A percentile compares a stretch with the other conserved stretches of the same genome.
Conservation (phyloP, 2,329 filamentous ascomycete species). For the Neofusicoccum parvum region DNA sequence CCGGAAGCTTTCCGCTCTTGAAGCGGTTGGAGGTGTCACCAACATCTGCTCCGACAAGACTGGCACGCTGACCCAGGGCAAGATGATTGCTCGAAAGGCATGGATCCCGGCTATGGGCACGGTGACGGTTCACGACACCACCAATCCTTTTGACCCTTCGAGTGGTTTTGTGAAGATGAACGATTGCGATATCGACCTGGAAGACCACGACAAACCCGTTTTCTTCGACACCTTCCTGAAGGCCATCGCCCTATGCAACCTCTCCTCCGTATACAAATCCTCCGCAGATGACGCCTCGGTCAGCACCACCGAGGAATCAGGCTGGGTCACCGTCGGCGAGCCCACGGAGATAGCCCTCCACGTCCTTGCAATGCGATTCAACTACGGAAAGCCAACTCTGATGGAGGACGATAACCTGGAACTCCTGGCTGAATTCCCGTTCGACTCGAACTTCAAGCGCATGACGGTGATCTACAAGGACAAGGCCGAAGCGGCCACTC, state of each 20-base stretch:
- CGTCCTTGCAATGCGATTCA: conserved; percentile 42
- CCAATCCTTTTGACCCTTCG: conserved; percentile 37
- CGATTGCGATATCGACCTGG: conserved; percentile 30
- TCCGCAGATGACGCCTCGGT: conserved; percentile 8
- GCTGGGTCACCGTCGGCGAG: conserved; percentile 13
- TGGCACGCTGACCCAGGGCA: conserved; percentile 43
- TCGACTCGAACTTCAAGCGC: conserved; percentile 44
- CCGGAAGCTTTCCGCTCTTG: conserved; percentile 41
- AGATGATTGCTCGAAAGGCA: conserved; percentile 43
- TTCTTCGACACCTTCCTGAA: conserved; percentile 35
- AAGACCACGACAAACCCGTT: conserved; percentile 29
- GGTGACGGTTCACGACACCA: conserved; percentile 37
- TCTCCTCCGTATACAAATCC: conserved; percentile 35
- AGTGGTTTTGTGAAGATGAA: conserved; percentile 38
- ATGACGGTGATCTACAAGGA: conserved; percentile 44
- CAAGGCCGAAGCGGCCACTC: conserved; percentile 31
- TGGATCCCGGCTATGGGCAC: conserved; percentile 39
- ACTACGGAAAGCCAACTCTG: conserved; percentile 35
- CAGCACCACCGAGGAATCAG: not conserved
- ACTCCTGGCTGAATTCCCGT: conserved; percentile 42
- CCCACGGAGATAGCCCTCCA: conserved; percentile 42
- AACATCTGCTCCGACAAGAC: conserved; percentile 41
- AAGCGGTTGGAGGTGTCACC: conserved; percentile 45
- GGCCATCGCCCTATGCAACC: conserved; percentile 43
- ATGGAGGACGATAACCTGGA: conserved; percentile 32